Conservation (phyloP, 495 filamentous ascomycete species). For the Astrothelium macrocarpum region DNA sequence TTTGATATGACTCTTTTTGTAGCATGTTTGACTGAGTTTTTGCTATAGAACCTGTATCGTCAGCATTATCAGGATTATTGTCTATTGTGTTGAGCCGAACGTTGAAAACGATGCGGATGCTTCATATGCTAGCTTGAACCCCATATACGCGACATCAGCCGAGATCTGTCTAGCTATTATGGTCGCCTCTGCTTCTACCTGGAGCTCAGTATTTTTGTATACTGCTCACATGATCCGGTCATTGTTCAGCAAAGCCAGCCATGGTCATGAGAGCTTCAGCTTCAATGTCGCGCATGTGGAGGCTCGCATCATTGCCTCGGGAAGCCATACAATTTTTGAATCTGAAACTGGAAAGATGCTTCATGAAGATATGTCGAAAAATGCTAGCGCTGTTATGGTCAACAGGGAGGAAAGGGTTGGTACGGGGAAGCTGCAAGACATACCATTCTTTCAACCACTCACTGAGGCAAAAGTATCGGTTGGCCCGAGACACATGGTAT, state of each 20-base stretch:
- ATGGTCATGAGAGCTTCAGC: not conserved
- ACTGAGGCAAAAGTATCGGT: not conserved
- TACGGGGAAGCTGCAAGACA: not conserved
- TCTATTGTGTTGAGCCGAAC: not conserved
- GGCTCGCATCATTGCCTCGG: not conserved
- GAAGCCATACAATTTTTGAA: not conserved
- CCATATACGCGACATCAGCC: not conserved
- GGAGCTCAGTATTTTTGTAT: not conserved
- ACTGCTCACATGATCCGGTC: not conserved
- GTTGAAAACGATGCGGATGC: not conserved
- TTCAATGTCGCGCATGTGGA: not conserved
- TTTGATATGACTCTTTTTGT: not conserved
- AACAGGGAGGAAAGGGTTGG: not conserved
- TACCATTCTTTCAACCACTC: not conserved
- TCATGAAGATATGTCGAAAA: not conserved
- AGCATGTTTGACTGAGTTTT: not conserved
- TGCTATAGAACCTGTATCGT: not conserved
- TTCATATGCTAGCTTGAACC: not conserved
- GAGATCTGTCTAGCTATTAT: not conserved
- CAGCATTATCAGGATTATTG: conserved; percentile 1
- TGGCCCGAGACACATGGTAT: not conserved
- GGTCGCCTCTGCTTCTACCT: not conserved
- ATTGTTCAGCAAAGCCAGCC: not conserved
- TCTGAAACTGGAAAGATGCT: not conserved
- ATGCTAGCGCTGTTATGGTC: not conserved